Percentiles rank a stretch among this genome's conserved stretches.
These are phyloP conservation scores for Ambrosiella cleistominuta DNA, from an alignment of 2,329 filamentous ascomycete species.

Conservation along the genomic window DNA sequence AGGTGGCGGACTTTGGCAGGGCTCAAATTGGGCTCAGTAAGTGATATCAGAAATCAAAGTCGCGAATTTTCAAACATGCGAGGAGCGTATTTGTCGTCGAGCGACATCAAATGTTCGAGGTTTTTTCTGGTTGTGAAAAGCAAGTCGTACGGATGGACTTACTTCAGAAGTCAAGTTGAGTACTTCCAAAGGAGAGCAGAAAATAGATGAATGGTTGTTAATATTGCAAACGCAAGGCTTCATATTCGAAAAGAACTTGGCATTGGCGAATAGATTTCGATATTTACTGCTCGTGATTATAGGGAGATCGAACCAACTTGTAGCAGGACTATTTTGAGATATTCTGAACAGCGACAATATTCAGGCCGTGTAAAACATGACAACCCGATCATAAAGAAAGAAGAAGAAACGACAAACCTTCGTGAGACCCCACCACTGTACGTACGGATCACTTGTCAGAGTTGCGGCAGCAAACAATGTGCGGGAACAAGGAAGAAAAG, in stretches of 20 bases:
- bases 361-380: neutral
- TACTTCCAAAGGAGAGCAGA: no score
- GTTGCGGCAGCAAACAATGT: neutral
- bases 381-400: neutral
- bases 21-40: neutral
- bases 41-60: neutral
- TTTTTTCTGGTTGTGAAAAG: no score
- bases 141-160: no score
- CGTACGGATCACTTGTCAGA: neutral
- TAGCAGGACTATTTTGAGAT: neutral
- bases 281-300: neutral
- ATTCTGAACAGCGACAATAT: neutral
- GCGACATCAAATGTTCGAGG: no score
- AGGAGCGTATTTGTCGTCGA: no score
- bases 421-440: neutral
- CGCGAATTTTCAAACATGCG: neutral
- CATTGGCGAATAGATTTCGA: no score
- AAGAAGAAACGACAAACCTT: neutral
- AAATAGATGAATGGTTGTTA: no score
- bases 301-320: neutral
- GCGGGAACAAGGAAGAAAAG: conserved; percentile 1
- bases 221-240: no score
- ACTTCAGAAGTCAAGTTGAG: no score
- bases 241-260: no score
- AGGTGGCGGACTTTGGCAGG: neutral